Evolutionary conservation across 2,329 filamentous ascomycete genomes (phyloP), one percentile per base, ranked within the genome.

Genomic region (Metarhizium sp.): DNA sequence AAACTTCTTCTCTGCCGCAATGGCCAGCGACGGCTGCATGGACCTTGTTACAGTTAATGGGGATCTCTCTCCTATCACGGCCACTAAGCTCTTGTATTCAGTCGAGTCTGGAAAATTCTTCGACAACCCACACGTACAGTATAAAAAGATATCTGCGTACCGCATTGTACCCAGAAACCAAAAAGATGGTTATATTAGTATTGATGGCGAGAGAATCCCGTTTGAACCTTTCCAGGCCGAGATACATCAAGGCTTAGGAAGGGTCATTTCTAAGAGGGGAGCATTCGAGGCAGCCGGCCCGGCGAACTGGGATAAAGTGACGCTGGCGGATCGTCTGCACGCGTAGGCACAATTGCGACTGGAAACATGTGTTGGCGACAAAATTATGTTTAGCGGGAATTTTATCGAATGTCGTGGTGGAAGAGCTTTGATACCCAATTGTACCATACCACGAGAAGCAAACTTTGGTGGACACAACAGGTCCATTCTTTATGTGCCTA

Each of bases 181-280:
- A 63, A 75, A 81, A 43, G 79, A 85, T 59, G 92, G 92, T 2
- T 94, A 88, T 68, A 95, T 99, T 67, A 95, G 90, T 68, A 90
- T 99, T 60, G 94, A 97, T 66, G 94, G 94, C 42, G 94, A 99
- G 72, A 80, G 81, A 54, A 78, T 95, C 2, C 88, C 90, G 0
- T 97, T 95, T 67, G 86, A 86, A 63, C 87, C 90, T 0, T 95
- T 96, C 67, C 94, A 99, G 74, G 90, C 86, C 2, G 94, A 99
- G 72, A 79, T 96, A 6, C 90, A 96, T 68, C 80, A 76, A 53
- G 88, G 87, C 0, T 75, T 99, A 29, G 94, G 90, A 1, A 90
- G 88, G 4, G 88, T 92, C n/a, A 75, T 97, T 59, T 90, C 89
- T 51, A 90, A 87, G 71, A 82, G 77, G 32, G 88, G 84, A 58